Evolutionary conservation across 2,329 filamentous ascomycete species (phyloP).

Genomic region (Diaporthe sp.): DNA sequence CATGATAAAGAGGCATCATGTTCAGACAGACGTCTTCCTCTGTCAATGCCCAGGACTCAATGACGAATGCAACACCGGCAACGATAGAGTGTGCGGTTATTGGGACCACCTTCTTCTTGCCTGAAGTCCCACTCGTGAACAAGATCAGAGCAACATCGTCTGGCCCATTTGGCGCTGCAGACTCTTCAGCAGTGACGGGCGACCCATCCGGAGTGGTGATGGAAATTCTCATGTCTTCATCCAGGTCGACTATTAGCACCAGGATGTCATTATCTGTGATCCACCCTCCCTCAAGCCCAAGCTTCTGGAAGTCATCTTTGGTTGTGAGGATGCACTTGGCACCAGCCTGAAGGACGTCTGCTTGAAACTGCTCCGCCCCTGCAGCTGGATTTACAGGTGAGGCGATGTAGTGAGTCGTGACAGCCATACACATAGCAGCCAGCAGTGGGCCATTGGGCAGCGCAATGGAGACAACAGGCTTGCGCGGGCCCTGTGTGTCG

Average conservation of each 20-base stretch:
- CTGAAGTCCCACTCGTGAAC: constrained; percentile 68
- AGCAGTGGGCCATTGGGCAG: constrained; percentile 37
- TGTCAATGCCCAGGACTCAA: constrained; percentile 63
- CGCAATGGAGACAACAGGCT: constrained; percentile 35
- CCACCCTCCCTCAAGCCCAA: constrained; percentile 19
- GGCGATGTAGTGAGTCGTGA: constrained; percentile 36
- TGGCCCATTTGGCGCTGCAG: constrained; percentile 48
- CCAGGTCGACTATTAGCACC: constrained; percentile 26
- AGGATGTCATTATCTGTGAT: constrained; percentile 13
- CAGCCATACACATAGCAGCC: constrained; percentile 37
- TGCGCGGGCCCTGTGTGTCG: neutral
- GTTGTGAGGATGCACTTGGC: constrained; percentile 33
- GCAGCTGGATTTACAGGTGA: constrained; percentile 36
- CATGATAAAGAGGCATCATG: constrained; percentile 69
- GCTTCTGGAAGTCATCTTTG: constrained; percentile 24
- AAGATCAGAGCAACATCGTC: constrained; percentile 74
- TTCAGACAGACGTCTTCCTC: constrained; percentile 62
- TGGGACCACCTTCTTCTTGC: constrained; percentile 68
- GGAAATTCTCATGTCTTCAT: constrained; percentile 29
- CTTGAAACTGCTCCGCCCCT: constrained; percentile 35
- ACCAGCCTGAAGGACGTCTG: constrained; percentile 34
- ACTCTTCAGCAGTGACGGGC: neutral
- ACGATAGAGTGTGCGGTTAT: constrained; percentile 62
- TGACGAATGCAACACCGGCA: constrained; percentile 61
- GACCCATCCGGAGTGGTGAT: constrained; percentile 13